These are phyloP conservation scores for Talaromyces sp. DNA, from an alignment of 2,329 filamentous ascomycete species.

Conservation along the genomic window DNA sequence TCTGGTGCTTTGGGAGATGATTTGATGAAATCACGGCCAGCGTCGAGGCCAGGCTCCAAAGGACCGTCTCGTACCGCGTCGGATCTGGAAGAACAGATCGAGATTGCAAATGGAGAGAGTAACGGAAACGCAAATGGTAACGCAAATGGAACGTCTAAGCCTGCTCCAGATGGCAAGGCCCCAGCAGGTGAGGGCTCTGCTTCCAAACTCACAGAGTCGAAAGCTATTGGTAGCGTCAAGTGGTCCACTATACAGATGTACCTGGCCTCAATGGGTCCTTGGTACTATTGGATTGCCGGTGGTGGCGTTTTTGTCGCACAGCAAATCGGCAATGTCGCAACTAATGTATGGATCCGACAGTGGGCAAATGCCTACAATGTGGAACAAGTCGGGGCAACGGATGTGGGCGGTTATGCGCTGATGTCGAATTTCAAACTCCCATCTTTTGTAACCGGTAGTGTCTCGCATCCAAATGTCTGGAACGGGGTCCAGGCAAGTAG, in stretches of 20 bases:
- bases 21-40: constrained; percentile 69
- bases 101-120: constrained; percentile 48
- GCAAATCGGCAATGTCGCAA: constrained; percentile 81
- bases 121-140: constrained; percentile 52
- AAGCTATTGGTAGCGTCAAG: constrained; percentile 83
- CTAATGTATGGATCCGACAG: constrained; percentile 89
- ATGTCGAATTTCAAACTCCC: constrained; percentile 38
- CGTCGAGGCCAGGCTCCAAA: constrained; percentile 68
- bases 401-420: constrained; percentile 44
- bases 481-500: constrained; percentile 31
- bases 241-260: constrained; percentile 84
- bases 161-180: constrained; percentile 33
- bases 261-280: constrained; percentile 85
- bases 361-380: constrained; percentile 87
- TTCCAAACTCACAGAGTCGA: constrained; percentile 65
- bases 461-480: constrained; percentile 36
- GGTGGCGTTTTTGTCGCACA: constrained; percentile 73
- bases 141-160: constrained; percentile 44
- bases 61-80: constrained; percentile 77
- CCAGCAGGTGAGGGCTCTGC: constrained; percentile 47
- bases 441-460: constrained; percentile 37
- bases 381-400: constrained; percentile 38
- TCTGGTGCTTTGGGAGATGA: constrained; percentile 91
- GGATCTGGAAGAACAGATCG: constrained; percentile 65
- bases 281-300: constrained; percentile 89